Percentiles rank a stretch among this genome's conserved stretches.
These are phyloP conservation scores for Capsicum chinense DNA, from an alignment of 257 asterid genomes.

Conservation along the genomic window DNA sequence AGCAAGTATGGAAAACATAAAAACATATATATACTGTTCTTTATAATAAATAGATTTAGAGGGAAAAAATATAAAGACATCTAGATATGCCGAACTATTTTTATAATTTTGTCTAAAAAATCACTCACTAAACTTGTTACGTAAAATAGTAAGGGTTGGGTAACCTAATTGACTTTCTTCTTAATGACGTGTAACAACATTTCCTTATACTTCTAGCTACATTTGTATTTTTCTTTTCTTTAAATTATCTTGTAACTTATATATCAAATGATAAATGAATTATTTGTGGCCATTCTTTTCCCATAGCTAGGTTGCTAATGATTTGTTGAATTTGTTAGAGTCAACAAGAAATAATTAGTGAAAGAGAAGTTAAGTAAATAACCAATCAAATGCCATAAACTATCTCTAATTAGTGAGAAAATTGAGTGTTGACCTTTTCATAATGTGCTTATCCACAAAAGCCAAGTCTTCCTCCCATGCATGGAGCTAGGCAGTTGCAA, in stretches of 20 bases:
- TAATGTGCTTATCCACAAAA: slow-evolving; percentile 33
- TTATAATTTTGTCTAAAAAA: background rate
- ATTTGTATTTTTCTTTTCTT: background rate
- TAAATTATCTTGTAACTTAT: background rate
- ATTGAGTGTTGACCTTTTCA: slow-evolving; percentile 31
- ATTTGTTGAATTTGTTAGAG: slow-evolving; percentile 15
- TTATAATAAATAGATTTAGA: background rate
- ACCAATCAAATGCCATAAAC: background rate
- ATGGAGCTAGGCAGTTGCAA: background rate
- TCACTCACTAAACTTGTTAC: background rate
- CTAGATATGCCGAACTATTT: background rate
- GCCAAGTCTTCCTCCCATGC: slow-evolving; percentile 12
- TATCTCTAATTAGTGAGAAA: background rate
- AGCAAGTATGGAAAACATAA: background rate
- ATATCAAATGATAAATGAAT: background rate
- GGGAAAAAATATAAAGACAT: background rate
- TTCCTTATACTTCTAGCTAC: background rate
- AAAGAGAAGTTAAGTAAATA: background rate
- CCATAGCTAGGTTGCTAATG: background rate
- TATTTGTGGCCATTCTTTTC: background rate
- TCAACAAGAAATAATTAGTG: slow-evolving; percentile 1
- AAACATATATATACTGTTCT: background rate
- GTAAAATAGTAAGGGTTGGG: slow-evolving; percentile 5
- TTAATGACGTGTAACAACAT: slow-evolving; percentile 1
- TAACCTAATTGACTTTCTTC: slow-evolving; percentile 30